phyloP scores from a whole-genome alignment of 2,329 filamentous ascomycete species.

The Fusarium drepaniforme region DNA sequence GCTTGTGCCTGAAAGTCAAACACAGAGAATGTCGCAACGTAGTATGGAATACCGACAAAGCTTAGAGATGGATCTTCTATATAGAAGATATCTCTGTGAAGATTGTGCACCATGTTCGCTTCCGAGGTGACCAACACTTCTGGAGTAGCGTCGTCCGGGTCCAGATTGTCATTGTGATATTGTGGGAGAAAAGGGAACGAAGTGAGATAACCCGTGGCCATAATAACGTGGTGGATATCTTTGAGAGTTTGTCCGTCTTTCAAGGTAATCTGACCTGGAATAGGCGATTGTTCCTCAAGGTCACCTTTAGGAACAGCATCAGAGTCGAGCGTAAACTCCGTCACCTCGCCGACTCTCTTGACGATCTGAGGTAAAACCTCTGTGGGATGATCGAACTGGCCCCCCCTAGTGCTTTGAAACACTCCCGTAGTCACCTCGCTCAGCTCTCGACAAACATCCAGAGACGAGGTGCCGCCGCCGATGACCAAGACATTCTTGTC shows the following conservation, averaged over 20 bases:
- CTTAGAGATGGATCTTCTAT: slow-evolving; percentile 73
- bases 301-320: slow-evolving; percentile 58
- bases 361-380: slow-evolving; percentile 65
- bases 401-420: slow-evolving; percentile 66
- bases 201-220: slow-evolving; percentile 78
- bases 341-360: slow-evolving; percentile 63
- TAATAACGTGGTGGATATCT: slow-evolving; percentile 70
- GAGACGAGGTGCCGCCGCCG: slow-evolving; percentile 61
- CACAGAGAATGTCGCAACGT: slow-evolving; percentile 74
- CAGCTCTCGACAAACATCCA: slow-evolving; percentile 58
- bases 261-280: slow-evolving; percentile 54
- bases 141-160: slow-evolving; percentile 61
- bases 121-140: slow-evolving; percentile 70
- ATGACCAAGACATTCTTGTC: slow-evolving; percentile 65
- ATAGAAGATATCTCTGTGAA: slow-evolving; percentile 79
- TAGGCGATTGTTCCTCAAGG: slow-evolving; percentile 32
- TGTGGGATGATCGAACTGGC: slow-evolving; percentile 68
- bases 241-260: slow-evolving; percentile 64
- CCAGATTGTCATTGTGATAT: slow-evolving; percentile 54
- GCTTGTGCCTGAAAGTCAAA: slow-evolving; percentile 78
- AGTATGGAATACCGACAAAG: slow-evolving; percentile 74
- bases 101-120: slow-evolving; percentile 72
- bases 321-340: slow-evolving; percentile 52
- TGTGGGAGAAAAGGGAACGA: slow-evolving; percentile 72
- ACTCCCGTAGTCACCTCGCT: slow-evolving; percentile 50